These are phyloP conservation scores for Ambrosia trifida DNA, from an alignment of 129 eudicot genomes.

Conservation along the genomic window DNA sequence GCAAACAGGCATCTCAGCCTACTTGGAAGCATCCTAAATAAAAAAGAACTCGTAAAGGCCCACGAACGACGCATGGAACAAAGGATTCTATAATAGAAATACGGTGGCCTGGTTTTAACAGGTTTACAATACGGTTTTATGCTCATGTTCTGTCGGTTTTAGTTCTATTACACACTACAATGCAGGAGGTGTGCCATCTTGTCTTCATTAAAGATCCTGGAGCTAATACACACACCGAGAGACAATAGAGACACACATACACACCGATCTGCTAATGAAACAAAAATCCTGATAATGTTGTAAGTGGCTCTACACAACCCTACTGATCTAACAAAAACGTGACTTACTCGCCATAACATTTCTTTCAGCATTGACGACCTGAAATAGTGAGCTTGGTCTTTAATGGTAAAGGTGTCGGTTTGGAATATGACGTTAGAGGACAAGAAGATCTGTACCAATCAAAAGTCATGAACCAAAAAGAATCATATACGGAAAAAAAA, in stretches of 20 bases:
- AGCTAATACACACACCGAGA: neutral
- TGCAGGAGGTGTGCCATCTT: neutral
- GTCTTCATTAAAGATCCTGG: constrained; percentile 6
- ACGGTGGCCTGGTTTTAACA: constrained; percentile 49
- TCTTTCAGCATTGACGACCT: neutral
- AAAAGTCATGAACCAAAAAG: constrained; percentile 15
- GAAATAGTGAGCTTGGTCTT: neutral
- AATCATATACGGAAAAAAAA: neutral
- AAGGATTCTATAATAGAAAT: constrained; percentile 82
- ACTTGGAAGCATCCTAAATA: constrained; percentile 40
- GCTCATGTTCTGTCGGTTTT: constrained; percentile 21
- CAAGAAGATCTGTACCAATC: constrained; percentile 22
- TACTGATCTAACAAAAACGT: constrained; percentile 27
- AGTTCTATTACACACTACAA: constrained; percentile 14
- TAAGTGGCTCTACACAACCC: neutral
- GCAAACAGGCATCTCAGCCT: constrained; percentile 28
- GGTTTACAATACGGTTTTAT: constrained; percentile 19
- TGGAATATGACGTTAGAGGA: constrained; percentile 9
- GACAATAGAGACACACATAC: neutral
- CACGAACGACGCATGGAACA: constrained; percentile 87
- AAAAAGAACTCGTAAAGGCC: constrained; percentile 56
- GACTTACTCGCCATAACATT: neutral
- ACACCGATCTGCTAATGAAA: constrained; percentile 1
- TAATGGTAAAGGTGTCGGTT: neutral
- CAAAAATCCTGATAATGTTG: constrained; percentile 17